These are phyloP conservation scores for Arthroderma sp. DNA, from an alignment of 2,329 filamentous ascomycete genomes.

Conservation along the genomic window DNA sequence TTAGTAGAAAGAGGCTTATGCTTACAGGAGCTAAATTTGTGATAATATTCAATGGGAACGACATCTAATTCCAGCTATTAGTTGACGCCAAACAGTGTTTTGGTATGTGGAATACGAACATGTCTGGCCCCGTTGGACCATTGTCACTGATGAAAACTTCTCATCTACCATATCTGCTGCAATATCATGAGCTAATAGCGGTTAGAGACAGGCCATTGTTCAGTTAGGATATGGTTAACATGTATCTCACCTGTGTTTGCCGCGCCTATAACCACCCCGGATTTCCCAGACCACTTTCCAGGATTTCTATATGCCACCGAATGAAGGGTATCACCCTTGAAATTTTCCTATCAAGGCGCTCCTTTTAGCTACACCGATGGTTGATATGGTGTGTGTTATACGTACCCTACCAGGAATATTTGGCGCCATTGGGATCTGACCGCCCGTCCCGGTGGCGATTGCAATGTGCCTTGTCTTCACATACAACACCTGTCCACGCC, in stretches of 20 bases:
- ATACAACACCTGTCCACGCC: constrained; percentile 14
- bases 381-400: too few species aligned
- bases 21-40: constrained; percentile 10
- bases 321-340: constrained; percentile 26
- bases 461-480: constrained; percentile 18
- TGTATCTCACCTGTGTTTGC: constrained; percentile 30
- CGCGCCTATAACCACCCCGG: constrained; percentile 34
- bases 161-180: constrained; percentile 35
- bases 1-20: not conserved
- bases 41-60: constrained; percentile 11
- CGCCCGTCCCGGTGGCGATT: constrained; percentile 20
- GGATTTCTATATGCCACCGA: constrained; percentile 23
- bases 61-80: constrained; percentile 7
- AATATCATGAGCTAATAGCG: constrained; percentile 28
- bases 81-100: not conserved
- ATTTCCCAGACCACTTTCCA: constrained; percentile 25
- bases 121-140: constrained; percentile 34
- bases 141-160: constrained; percentile 30
- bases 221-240: too few species aligned
- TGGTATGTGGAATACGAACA: constrained; percentile 13
- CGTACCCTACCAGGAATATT: constrained; percentile 10
- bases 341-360: constrained; percentile 15
- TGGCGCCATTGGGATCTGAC: constrained; percentile 18
- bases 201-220: too few species aligned
- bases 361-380: too few species aligned